Base-by-base conservation (phyloP, 352 stramenopile species). In the Thraustotheca clavata region DNA sequence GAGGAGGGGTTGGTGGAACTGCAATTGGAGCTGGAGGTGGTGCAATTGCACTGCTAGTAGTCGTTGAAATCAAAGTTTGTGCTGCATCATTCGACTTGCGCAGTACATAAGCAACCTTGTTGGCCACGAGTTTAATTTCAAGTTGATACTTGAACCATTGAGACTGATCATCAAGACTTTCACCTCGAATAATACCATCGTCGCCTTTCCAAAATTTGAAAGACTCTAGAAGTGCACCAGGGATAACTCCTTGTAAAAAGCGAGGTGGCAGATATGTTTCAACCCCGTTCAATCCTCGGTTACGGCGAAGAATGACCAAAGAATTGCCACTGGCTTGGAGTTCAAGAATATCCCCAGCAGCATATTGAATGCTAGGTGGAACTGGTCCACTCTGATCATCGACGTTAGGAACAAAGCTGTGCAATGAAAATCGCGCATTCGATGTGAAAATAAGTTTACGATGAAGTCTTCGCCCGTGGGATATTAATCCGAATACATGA, bases 151-250 rank as follows among this genome's bases (percentile, higher is more conserved):
- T 83, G 49, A 95, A 95, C 86, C 86, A 95, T 55, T 95, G 86
- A 22, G 86, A 93, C 38, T 90, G 88, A 11, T 68, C 38, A 47
- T 88, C 75, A 3, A 96, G 80, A 27, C 96, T 89, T 68, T 98
- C 97, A 12, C 96, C 96, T 67, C 96, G 87, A 14, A 99, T 78
- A 35, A 86, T 84, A 48, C 97, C 94, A 70, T 98, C 87, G 68
- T 97, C 88, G 46, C 92, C 96, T 50, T 98, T 91, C 96, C 96
- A 99, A 69, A 99, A 98, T 1, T 91, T 74, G 61, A 98, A 99
- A 20, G 90, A 89, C 46, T 99, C 96, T 4, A 98, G 74, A 33
- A 99, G 79, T 16, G 88, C 95, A 46, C 82, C 94, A 12, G 96
- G 96, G 35, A 99, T 52, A 27, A 98, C 70, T 32, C 96, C 96